Evolutionary conservation across 2,329 filamentous ascomycete species (phyloP), one percentile per base, ranked within the genome.

Genomic region (Arthrobotrys iridis): DNA sequence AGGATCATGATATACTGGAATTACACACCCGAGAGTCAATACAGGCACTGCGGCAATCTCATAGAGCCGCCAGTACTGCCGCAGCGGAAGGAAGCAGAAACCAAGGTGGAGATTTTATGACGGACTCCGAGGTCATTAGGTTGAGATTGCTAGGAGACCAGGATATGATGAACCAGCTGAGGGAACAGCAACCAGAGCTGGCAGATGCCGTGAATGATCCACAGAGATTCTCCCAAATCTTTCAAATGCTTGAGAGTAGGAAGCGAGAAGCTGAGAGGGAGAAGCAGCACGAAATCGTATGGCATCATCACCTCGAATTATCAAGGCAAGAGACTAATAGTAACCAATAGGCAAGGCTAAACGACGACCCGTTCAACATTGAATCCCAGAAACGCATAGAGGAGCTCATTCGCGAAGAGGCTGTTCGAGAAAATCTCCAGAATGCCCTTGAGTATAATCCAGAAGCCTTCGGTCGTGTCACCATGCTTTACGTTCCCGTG

Each of bases 401-500:
- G 81, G 95, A 99, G 83, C 96, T 98, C 83, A 99, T 99, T 81
- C 90, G 95, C 65, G 92, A 97, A 83, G 92, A 98, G 83, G 87
- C 90, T 13, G 94, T 99, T 48, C 93, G 94, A 82, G 93, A 97
- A 83, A 99, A 99, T 80, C 83, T 98, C 74, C 93, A 98, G 81
- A 95, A 93, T 83, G 95, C 95, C 43, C 94, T 97, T 87, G 94
- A 98, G 83, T 90, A 98, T 83, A 97, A 96, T 80, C 95, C 95
- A 0, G 95, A 98, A 87, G 93, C 95, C 26, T 99, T 99, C 81
- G 95, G 93, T 63, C 88, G 91, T 79, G 95, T 99, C 41, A 93
- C 94, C 79, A 95, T 99, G 90, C 88, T 99, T 52, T 99, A 99
- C 83, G 91, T 98, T 79, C 90, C 96, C 80, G 93, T 97, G 76